A percentile compares a stretch with the other conserved stretches of the same genome.
phyloP scores from a whole-genome alignment of 2,329 filamentous ascomycete species.

The Neonectria sp. region DNA sequence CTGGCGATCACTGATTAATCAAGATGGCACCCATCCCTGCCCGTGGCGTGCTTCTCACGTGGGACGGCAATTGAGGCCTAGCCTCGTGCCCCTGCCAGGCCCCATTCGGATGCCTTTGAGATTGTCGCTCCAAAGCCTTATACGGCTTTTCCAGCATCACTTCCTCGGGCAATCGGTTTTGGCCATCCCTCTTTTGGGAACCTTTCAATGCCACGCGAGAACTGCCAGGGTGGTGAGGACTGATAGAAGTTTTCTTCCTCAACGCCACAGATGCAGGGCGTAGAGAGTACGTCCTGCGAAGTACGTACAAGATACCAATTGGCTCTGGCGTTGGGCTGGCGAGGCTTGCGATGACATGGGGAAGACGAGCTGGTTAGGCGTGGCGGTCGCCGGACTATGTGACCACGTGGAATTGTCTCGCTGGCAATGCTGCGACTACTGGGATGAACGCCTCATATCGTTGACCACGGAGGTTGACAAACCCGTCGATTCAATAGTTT shows the following conservation, averaged over 20 bases:
- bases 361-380: conserved; percentile 1
- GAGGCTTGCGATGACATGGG: background rate
- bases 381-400: conserved; percentile 18
- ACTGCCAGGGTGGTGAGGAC: conserved; percentile 16
- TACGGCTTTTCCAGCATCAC: conserved; percentile 8
- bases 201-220: conserved; percentile 29
- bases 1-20: conserved; percentile 23
- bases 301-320: no score
- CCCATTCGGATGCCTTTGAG: conserved; percentile 25
- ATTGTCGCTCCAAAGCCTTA: conserved; percentile 13
- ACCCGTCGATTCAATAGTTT: conserved; percentile 3
- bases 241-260: background rate
- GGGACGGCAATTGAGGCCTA: conserved; percentile 34
- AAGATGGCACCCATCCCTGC: conserved; percentile 28
- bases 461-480: conserved; percentile 8
- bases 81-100: conserved; percentile 25
- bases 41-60: conserved; percentile 38
- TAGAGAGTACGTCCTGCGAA: background rate
- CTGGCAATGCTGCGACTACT: conserved; percentile 1
- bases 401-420: conserved; percentile 29
- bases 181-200: conserved; percentile 6
- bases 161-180: background rate
- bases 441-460: background rate
- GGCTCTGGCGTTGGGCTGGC: conserved; percentile 1
- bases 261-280: conserved; percentile 13